phyloP scores from a whole-genome alignment of 257 asterid species.

The Lavandula angustifolia region DNA sequence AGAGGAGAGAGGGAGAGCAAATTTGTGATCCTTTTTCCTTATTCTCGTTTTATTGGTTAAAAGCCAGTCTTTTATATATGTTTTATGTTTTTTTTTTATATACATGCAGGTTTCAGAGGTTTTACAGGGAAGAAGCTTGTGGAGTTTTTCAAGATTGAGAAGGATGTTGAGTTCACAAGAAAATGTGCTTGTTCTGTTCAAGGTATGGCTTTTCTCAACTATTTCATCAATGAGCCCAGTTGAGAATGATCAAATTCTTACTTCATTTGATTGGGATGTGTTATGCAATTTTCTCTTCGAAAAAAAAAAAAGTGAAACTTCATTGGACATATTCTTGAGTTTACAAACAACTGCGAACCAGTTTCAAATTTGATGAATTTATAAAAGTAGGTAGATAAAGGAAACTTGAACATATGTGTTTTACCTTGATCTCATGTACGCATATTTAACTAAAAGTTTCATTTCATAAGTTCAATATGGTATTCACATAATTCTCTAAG shows the following conservation, averaged over 20 bases:
- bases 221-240: not conserved
- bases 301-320: no score
- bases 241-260: not conserved
- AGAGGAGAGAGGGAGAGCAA: conserved; percentile 7
- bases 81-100: not conserved
- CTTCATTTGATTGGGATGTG: not conserved
- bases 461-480: not conserved
- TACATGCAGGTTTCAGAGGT: conserved; percentile 42
- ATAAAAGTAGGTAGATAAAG: not conserved
- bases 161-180: conserved; percentile 39
- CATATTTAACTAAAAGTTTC: not conserved
- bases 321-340: no score
- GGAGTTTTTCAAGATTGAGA: conserved; percentile 73
- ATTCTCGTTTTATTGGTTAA: not conserved
- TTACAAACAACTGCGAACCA: not conserved
- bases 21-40: not conserved
- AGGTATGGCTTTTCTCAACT: conserved; percentile 43
- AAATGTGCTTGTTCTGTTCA: conserved; percentile 50
- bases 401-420: not conserved
- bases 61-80: not conserved
- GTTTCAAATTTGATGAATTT: not conserved
- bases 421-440: not conserved
- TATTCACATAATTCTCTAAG: no score
- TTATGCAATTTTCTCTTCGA: no score
- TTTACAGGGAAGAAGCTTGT: conserved; percentile 71